These are phyloP conservation scores for Escovopsis sp. DNA, from an alignment of 2,329 filamentous ascomycete species.

Conservation along the genomic window DNA sequence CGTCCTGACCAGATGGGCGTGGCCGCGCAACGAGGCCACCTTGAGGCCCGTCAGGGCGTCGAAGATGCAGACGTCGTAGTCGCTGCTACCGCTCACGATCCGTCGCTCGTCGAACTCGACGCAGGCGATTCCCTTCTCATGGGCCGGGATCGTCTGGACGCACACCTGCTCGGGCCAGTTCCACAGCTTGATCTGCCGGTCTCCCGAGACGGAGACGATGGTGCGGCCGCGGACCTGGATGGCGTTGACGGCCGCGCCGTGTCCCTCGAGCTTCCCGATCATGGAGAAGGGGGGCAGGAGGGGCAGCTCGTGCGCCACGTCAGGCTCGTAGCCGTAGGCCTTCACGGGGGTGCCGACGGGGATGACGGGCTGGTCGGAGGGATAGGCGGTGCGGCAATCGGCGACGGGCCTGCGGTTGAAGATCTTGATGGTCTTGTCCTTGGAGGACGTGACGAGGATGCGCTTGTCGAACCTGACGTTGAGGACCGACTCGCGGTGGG, in stretches of 20 bases:
- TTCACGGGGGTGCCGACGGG: conserved; percentile 37
- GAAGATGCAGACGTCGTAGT: conserved; percentile 92
- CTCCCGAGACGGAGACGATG: conserved; percentile 88
- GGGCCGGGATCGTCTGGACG: conserved; percentile 65
- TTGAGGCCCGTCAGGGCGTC: conserved; percentile 75
- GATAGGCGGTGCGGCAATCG: conserved; percentile 43
- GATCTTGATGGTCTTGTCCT: conserved; percentile 92
- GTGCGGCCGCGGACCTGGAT: conserved; percentile 78
- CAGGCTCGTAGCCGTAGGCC: conserved; percentile 38
- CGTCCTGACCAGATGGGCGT: conserved; percentile 75
- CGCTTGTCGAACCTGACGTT: conserved; percentile 87
- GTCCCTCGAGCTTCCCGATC: conserved; percentile 68
- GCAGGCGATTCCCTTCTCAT: conserved; percentile 91
- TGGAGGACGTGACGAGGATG: conserved; percentile 90
- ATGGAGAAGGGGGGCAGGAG: conserved; percentile 54
- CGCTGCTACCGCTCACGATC: conserved; percentile 91
- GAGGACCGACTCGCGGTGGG: conserved; percentile 80
- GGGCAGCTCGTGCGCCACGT: conserved; percentile 31
- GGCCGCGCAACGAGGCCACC: conserved; percentile 72
- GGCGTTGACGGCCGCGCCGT: conserved; percentile 86
- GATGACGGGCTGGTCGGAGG: conserved; percentile 25
- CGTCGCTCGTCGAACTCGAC: conserved; percentile 90
- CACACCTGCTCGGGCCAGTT: conserved; percentile 69
- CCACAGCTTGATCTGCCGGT: conserved; percentile 90
- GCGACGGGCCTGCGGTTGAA: conserved; percentile 69